phyloP scores from a whole-genome alignment of 2,329 filamentous ascomycete genomes.

The Paracamarosporium sp. region DNA sequence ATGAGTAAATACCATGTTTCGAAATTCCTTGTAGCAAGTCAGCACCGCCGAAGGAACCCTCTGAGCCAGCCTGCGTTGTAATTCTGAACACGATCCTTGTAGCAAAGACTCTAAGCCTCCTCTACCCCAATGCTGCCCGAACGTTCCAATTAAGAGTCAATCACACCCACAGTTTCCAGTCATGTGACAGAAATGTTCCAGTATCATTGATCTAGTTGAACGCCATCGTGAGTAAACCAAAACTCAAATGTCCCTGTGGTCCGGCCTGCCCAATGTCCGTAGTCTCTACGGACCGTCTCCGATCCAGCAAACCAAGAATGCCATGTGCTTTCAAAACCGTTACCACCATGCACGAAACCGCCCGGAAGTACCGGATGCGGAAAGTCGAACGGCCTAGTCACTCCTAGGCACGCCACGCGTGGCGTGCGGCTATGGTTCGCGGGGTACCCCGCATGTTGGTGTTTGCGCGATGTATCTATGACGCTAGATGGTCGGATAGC shows the following conservation, averaged over 20 bases:
- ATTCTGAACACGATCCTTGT: background rate
- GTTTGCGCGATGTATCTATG: constrained; percentile 6
- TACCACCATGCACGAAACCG: background rate
- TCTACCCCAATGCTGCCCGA: background rate
- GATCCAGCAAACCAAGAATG: background rate
- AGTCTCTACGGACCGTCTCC: background rate
- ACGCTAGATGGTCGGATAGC: constrained; percentile 10
- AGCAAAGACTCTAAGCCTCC: background rate
- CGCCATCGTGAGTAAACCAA: background rate
- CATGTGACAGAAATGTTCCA: background rate
- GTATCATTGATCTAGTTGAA: background rate
- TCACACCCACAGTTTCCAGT: background rate
- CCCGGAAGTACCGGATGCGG: background rate
- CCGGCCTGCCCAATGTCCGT: background rate
- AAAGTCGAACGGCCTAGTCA: background rate
- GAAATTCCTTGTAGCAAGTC: background rate
- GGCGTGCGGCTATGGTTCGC: background rate
- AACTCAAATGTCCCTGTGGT: background rate
- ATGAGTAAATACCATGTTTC: too few species aligned
- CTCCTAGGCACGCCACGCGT: background rate
- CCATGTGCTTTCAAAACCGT: background rate
- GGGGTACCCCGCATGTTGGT: constrained; percentile 12
- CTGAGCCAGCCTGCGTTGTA: background rate
- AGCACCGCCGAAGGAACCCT: background rate
- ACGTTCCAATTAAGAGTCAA: too few species aligned